phyloP scores from a whole-genome alignment of 2,329 filamentous ascomycete genomes.

The Aspergillus sp. region DNA sequence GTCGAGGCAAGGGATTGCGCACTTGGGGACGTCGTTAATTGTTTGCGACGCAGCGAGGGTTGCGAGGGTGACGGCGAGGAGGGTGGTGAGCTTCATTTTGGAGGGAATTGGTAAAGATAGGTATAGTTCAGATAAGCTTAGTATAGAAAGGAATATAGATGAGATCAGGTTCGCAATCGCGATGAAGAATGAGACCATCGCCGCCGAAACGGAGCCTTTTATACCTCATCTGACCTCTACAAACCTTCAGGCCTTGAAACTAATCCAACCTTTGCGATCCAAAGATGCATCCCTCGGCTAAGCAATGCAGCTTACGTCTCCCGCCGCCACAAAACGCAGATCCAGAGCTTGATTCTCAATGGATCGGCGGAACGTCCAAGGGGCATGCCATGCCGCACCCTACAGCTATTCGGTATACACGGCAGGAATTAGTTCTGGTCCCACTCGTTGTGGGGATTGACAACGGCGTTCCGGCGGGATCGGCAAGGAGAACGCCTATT shows the following conservation, averaged over 20 bases:
- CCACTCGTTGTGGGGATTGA: not conserved
- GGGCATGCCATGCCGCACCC: not conserved
- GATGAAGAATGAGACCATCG: not conserved
- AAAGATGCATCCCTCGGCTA: not conserved
- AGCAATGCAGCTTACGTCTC: not conserved
- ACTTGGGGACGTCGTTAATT: not conserved
- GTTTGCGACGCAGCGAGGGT: not conserved
- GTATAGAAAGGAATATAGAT: not conserved
- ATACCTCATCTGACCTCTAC: not conserved
- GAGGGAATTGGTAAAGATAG: not conserved
- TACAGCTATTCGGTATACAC: too few species aligned
- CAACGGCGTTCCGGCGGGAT: not conserved
- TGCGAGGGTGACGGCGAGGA: not conserved
- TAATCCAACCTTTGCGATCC: too few species aligned
- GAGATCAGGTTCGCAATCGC: not conserved
- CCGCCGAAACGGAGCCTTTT: not conserved
- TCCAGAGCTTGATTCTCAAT: not conserved
- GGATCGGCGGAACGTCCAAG: not conserved
- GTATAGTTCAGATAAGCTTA: not conserved
- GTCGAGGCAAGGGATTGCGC: not conserved
- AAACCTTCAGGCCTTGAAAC: too few species aligned
- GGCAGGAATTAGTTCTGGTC: not conserved
- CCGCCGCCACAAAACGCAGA: not conserved
- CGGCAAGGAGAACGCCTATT: not conserved
- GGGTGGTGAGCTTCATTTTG: slow-evolving; percentile 3